These are phyloP conservation scores for Leishmania major DNA, from an alignment of 208 protist species.

Conservation along the genomic window DNA sequence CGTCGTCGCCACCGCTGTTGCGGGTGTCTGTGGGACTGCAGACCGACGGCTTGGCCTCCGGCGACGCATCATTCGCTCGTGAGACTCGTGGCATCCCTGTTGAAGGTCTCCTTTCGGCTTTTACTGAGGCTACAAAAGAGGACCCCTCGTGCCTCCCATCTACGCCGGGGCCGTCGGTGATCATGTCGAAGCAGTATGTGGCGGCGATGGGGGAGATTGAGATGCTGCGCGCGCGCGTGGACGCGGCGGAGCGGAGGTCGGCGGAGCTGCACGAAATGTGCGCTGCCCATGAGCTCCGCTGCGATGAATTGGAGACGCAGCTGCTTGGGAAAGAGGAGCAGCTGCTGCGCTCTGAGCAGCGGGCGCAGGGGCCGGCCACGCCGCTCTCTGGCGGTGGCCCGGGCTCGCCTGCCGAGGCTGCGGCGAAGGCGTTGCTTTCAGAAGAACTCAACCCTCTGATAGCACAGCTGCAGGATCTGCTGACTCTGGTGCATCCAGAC, in stretches of 20 bases:
- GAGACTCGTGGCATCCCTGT: not conserved
- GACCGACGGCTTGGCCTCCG: not conserved
- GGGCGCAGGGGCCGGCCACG: not conserved
- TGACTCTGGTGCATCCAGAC: conserved; percentile 1
- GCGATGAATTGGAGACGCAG: conserved; percentile 56
- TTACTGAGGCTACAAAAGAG: not conserved
- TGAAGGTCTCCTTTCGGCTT: not conserved
- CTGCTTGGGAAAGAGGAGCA: conserved; percentile 58
- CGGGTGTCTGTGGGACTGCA: conserved; percentile 6
- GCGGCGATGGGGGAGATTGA: conserved; percentile 25
- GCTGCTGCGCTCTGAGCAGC: conserved; percentile 29
- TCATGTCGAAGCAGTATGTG: conserved; percentile 21
- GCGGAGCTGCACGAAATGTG: conserved; percentile 32
- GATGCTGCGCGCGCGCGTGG: conserved; percentile 24
- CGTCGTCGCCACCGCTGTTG: not conserved
- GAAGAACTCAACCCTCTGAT: conserved; percentile 8
- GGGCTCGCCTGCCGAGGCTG: not conserved
- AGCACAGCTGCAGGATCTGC: conserved; percentile 5
- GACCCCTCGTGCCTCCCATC: not conserved
- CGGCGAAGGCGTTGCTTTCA: not conserved
- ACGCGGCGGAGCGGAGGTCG: conserved; percentile 17
- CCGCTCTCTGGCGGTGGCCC: not conserved
- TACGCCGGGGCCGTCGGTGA: conserved; percentile 10
- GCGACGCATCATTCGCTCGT: not conserved
- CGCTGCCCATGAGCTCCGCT: conserved; percentile 26